A percentile compares a stretch with the other conserved stretches of the same genome.
Evolutionary conservation across 139 green algal genomes (phyloP).

Genomic region (Micractinium sp.): DNA sequence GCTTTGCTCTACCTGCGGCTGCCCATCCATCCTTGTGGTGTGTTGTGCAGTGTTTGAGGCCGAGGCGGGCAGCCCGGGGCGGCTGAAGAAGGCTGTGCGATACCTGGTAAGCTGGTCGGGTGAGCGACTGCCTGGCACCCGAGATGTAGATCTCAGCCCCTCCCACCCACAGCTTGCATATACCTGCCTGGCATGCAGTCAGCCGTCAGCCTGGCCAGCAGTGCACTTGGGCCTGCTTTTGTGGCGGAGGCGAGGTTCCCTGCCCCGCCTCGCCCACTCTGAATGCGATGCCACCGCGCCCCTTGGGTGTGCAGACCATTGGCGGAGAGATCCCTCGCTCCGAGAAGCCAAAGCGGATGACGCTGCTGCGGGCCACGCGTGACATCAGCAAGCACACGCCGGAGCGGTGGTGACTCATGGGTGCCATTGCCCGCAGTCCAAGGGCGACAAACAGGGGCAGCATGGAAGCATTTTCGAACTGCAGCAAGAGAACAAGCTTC

Average conservation of each 20-base stretch:
- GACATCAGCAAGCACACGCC: background rate
- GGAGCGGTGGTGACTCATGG: background rate
- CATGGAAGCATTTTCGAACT: no score
- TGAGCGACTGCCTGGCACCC: background rate
- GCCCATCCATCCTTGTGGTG: background rate
- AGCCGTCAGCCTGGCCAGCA: no score
- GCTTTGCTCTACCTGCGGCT: background rate
- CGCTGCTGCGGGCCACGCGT: background rate
- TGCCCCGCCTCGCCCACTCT: no score
- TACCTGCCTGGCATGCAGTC: background rate
- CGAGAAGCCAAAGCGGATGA: constrained; percentile 2
- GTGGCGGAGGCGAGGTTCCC: no score
- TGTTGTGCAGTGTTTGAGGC: background rate
- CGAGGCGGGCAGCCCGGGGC: background rate
- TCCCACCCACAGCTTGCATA: background rate
- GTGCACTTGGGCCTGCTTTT: no score
- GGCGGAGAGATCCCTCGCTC: background rate
- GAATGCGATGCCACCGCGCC: no score
- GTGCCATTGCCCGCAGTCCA: background rate
- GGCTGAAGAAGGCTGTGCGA: background rate
- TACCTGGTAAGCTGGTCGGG: constrained; percentile 14
- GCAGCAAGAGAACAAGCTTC: no score
- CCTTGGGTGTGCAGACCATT: constrained; percentile 14
- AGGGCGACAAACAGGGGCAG: no score
- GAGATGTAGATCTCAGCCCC: background rate